These are phyloP conservation scores for Pseudonectria buxi DNA, from an alignment of 2,329 filamentous ascomycete species.

Conservation along the genomic window DNA sequence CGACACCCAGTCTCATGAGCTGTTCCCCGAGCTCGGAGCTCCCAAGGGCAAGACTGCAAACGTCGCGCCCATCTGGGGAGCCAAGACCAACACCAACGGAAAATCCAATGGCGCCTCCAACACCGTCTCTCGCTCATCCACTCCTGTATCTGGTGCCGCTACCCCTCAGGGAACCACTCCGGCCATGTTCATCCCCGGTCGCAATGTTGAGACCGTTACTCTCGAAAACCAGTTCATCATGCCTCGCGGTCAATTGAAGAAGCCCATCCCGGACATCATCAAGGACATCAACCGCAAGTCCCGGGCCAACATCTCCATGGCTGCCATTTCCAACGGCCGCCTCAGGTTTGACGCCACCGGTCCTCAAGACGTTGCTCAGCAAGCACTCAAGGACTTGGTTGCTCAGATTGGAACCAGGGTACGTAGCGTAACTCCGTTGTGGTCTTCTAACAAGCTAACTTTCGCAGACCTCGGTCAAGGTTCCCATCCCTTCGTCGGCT, in stretches of 20 bases:
- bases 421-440: conserved; percentile 20
- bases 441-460: conserved; percentile 13
- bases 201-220: conserved; percentile 68
- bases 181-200: conserved; percentile 71
- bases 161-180: conserved; percentile 29
- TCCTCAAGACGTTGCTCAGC: conserved; percentile 73
- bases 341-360: conserved; percentile 81
- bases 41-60: conserved; percentile 60
- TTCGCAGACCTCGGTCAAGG: conserved; percentile 50
- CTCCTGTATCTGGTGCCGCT: conserved; percentile 54
- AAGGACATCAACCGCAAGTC: conserved; percentile 90
- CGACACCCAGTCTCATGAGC: conserved; percentile 81
- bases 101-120: conserved; percentile 51
- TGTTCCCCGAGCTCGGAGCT: conserved; percentile 84
- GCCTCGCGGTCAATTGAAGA: conserved; percentile 71
- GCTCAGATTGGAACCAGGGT: conserved; percentile 83
- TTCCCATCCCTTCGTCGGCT: conserved; percentile 76
- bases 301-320: conserved; percentile 77
- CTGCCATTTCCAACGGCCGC: conserved; percentile 62
- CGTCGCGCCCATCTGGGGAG: conserved; percentile 70
- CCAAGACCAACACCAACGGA: conserved; percentile 51
- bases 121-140: conserved; percentile 53
- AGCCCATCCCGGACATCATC: conserved; percentile 75
- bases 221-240: conserved; percentile 71
- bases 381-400: conserved; percentile 84